Evolutionary conservation across 2,329 filamentous ascomycete genomes (phyloP), one percentile per base, ranked within the genome.

Genomic region (Trichoderma sp.): DNA sequence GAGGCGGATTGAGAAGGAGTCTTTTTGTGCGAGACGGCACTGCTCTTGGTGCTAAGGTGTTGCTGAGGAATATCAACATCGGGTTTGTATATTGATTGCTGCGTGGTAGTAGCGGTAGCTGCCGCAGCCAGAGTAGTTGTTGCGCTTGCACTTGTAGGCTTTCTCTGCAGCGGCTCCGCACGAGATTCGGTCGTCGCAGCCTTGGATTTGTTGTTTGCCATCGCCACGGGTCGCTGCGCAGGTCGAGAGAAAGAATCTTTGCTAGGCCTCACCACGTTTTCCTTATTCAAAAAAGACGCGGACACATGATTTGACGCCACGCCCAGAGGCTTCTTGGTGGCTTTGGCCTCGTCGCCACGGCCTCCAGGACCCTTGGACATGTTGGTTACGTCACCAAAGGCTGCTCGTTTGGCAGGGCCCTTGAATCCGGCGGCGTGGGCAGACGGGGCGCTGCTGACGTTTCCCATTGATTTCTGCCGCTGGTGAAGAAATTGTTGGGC

Each of bases 331-430:
- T 72, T 72, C 70, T 83, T 83, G 67, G 72, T 68, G 16, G 71
- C 73, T 75, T 84, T 84, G 66, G 71, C 75, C 34, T 79, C 73
- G 60, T 81, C 75, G 30, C 76, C 73, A 54, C 69, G 73, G 32
- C 75, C 70, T 39, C 74, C 75, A 43, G 73, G 72, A 56, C 78
- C 77, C 70, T 82, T 81, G 51, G 83, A 76, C 56, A 85, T 89
- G 76, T 94, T 95, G 83, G 91, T 96, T 71, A 96, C 86, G 77
- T 97, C 94, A 60, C 88, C 91, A 79, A 96, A 94, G 14, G 89
- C 92, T 71, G 90, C 89, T 73, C 94, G 89, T 82, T 94, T 96
- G 67, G 89, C 84, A 68, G 87, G 77, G 49, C 79, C 79, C 34
- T 79, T 79, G 51, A 81, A 73, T 43, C 79, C 79, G 26, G 70